phyloP scores from a whole-genome alignment of 2,329 filamentous ascomycete genomes.

The Alternaria sp. region DNA sequence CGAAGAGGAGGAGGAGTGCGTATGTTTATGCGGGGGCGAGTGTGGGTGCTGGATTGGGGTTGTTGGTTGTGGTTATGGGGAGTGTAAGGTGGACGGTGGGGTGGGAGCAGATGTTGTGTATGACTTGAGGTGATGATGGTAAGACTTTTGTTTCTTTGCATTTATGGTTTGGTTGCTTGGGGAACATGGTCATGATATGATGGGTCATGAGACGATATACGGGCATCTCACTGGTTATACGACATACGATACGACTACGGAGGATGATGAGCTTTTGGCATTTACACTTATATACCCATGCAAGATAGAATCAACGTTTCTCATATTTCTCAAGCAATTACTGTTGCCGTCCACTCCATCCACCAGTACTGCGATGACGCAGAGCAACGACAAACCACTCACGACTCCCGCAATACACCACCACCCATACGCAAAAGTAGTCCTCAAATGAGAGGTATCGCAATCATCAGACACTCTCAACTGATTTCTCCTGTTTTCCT shows the following conservation, averaged over 20 bases:
- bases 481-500: too few species aligned
- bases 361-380: too few species aligned
- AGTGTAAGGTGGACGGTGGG: conserved; percentile 71
- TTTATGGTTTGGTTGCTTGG: not conserved
- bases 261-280: not conserved
- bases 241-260: not conserved
- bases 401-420: too few species aligned
- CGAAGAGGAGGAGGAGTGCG: conserved; percentile 57
- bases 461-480: too few species aligned
- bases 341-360: too few species aligned
- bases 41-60: conserved; percentile 62
- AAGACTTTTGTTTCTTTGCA: too few species aligned
- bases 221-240: not conserved
- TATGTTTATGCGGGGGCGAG: conserved; percentile 73
- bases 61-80: conserved; percentile 76
- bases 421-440: too few species aligned
- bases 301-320: not conserved
- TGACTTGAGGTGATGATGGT: conserved; percentile 5
- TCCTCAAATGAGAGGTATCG: too few species aligned
- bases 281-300: not conserved
- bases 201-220: not conserved
- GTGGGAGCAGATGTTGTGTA: conserved; percentile 29
- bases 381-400: too few species aligned
- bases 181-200: not conserved
- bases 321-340: not conserved